phyloP scores from a whole-genome alignment of 176 grass and related monocot species.

The Aegilops tauschii region DNA sequence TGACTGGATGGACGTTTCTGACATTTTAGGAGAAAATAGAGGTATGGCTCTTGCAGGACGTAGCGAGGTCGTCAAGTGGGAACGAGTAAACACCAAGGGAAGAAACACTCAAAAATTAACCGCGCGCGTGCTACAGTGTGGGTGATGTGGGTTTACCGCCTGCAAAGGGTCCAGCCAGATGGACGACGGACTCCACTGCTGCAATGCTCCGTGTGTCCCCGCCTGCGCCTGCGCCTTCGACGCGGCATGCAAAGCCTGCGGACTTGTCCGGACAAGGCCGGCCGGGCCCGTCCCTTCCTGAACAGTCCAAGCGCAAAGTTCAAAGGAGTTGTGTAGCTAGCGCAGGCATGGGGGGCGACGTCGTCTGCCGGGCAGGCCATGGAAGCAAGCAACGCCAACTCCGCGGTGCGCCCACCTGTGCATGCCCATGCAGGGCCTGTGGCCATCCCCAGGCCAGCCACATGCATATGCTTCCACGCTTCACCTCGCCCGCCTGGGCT shows the following conservation, averaged over 20 bases:
- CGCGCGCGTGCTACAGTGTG: background rate
- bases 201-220: background rate
- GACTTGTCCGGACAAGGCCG: background rate
- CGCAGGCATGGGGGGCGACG: slow-evolving; percentile 12
- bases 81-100: background rate
- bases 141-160: background rate
- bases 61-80: no score
- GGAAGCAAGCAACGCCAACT: background rate
- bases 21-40: no score
- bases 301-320: slow-evolving; percentile 31
- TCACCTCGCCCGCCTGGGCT: background rate
- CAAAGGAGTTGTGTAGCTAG: slow-evolving; percentile 12
- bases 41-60: no score
- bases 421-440: background rate
- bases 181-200: background rate
- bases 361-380: background rate
- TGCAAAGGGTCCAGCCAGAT: background rate
- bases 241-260: slow-evolving; percentile 28
- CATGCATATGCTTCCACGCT: background rate
- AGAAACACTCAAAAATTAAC: background rate
- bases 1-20: no score
- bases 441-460: background rate
- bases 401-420: background rate
- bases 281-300: background rate
- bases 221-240: background rate